These are phyloP conservation scores for Aspergillus pseudoglaucus DNA, from an alignment of 2,329 filamentous ascomycete genomes.

Conservation along the genomic window DNA sequence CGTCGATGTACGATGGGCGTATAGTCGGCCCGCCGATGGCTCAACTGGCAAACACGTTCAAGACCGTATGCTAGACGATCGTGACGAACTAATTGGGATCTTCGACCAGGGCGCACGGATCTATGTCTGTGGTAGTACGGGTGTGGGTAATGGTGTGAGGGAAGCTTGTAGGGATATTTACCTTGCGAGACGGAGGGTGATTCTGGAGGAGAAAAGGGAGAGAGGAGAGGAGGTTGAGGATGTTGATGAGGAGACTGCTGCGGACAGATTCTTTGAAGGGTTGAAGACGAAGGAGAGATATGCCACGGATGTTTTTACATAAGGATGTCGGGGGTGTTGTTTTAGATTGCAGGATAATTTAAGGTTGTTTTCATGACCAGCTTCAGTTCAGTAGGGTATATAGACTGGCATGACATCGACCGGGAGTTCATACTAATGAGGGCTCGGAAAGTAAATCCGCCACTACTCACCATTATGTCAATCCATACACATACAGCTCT, in stretches of 20 bases:
- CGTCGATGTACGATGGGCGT: constrained; percentile 57
- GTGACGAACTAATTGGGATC: constrained; percentile 39
- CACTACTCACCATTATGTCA: no score
- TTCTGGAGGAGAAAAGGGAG: constrained; percentile 30
- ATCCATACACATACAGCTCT: no score
- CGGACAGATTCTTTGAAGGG: constrained; percentile 23
- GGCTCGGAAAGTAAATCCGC: no score
- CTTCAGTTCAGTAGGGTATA: no score
- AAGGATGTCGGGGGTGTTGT: constrained; percentile 2
- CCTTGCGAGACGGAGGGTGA: constrained; percentile 19
- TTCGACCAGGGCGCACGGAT: constrained; percentile 49
- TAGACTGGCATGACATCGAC: no score
- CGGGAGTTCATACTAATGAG: no score
- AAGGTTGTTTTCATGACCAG: no score
- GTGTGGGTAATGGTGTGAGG: constrained; percentile 45
- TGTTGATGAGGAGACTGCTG: constrained; percentile 19
- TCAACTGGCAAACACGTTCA: constrained; percentile 50
- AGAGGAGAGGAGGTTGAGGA: constrained; percentile 29
- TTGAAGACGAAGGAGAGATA: constrained; percentile 47
- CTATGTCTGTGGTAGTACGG: constrained; percentile 59
- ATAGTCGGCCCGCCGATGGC: constrained; percentile 43
- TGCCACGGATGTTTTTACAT: constrained; percentile 54
- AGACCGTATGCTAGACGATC: constrained; percentile 45
- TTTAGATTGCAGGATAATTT: background rate
- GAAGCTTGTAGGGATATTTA: constrained; percentile 33